These are phyloP conservation scores for Terfezia boudieri DNA, from an alignment of 495 filamentous ascomycete species.

Conservation along the genomic window DNA sequence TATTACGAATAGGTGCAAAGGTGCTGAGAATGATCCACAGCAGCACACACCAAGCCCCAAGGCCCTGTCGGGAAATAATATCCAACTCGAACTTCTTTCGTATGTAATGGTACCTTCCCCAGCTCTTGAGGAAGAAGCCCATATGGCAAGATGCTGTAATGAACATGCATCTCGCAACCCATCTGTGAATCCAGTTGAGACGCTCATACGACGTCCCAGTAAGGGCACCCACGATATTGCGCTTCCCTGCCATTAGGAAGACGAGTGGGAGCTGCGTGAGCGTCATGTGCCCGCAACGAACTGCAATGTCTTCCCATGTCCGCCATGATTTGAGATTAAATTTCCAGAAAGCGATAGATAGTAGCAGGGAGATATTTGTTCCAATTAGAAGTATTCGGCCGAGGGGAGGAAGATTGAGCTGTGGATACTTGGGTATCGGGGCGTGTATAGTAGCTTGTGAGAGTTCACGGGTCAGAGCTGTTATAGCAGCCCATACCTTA, in stretches of 20 bases:
- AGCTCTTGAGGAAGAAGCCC: conserved; percentile 46
- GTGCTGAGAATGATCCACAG: conserved; percentile 49
- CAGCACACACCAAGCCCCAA: conserved; percentile 53
- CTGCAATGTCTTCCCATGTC: conserved; percentile 50
- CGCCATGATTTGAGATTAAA: conserved; percentile 18
- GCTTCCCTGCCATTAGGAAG: conserved; percentile 57
- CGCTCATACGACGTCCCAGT: conserved; percentile 49
- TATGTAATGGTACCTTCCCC: conserved; percentile 43
- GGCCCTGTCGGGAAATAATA: conserved; percentile 40
- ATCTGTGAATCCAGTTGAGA: conserved; percentile 69
- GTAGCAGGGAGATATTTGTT: conserved; percentile 35
- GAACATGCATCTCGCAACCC: conserved; percentile 53
- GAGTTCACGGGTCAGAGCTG: conserved; percentile 44
- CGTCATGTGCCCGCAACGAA: conserved; percentile 52
- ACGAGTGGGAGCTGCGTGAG: conserved; percentile 65
- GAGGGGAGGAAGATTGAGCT: conserved; percentile 33
- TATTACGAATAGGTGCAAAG: conserved; percentile 41
- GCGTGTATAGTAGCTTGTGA: conserved; percentile 32
- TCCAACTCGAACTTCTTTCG: conserved; percentile 37
- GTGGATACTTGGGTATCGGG: conserved; percentile 16
- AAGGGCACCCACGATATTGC: conserved; percentile 47
- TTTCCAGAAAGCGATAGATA: conserved; percentile 24
- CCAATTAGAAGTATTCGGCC: conserved; percentile 33
- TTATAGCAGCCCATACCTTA: conserved; percentile 39
- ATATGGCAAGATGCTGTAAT: conserved; percentile 55